A percentile compares a stretch with the other conserved stretches of the same genome.
Conservation (phyloP, 1,139 yeast species). For the Yamadazyma sp. region DNA sequence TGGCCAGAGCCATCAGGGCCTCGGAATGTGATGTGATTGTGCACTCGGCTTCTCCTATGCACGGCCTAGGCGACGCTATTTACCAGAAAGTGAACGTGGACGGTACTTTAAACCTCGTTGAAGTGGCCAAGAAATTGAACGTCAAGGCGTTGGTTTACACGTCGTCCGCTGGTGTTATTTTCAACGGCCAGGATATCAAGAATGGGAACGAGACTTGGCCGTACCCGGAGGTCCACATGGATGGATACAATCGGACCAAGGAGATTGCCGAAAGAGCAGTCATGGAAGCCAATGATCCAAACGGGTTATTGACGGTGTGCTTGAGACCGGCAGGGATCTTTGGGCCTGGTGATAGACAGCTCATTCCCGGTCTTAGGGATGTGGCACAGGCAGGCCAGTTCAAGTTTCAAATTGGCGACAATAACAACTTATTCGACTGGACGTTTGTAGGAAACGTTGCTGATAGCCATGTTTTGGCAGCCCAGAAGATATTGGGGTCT, state of each 20-base stretch:
- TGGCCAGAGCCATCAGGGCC: conserved; percentile 57
- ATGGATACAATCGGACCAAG: conserved; percentile 93
- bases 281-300: conserved; percentile 59
- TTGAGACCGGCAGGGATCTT: conserved; percentile 97
- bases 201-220: conserved; percentile 97
- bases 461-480: conserved; percentile 92
- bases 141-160: conserved; percentile 84
- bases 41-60: conserved; percentile 96
- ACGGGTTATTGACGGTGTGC: conserved; percentile 73
- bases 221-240: conserved; percentile 89
- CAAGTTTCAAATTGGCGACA: conserved; percentile 90
- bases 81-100: conserved; percentile 88
- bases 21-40: conserved; percentile 77
- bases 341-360: conserved; percentile 98
- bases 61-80: conserved; percentile 75
- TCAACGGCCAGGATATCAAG: conserved; percentile 85
- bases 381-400: conserved; percentile 87
- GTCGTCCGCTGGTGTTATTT: conserved; percentile 95
- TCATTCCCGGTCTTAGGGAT: conserved; percentile 86
- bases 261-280: conserved; percentile 89
- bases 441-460: conserved; percentile 99
- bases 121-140: conserved; percentile 54
- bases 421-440: conserved; percentile 91
- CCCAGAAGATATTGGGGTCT: conserved; percentile 60
- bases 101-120: conserved; percentile 78